Evolutionary conservation across 1,284 basidiomycete genomes (phyloP), one percentile per base, ranked within the genome.

Genomic region (Trametes sp.): DNA sequence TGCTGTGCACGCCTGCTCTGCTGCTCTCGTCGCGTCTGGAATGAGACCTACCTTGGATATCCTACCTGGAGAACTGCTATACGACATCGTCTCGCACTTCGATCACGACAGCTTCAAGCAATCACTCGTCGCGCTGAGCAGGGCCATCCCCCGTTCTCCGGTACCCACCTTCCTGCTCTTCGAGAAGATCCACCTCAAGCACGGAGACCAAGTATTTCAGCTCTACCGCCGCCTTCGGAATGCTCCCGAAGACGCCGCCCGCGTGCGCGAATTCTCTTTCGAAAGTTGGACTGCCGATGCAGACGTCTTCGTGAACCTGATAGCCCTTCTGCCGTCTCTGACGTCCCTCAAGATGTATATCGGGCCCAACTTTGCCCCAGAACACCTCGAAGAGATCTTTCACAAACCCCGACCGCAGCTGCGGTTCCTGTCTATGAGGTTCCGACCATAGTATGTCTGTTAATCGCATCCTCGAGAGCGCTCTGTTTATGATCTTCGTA

Each of bases 341-440:
- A 73, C 73, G 33, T 75, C 74, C 23, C 69, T 92, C 59, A 78
- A 71, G 28, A 69, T 92, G 45, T 85, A 81, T 71, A 78, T 89
- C 60, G 90, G 90, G 2, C 82, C 87, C 0, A 83, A 76, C 48
- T 90, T 90, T 70, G 70, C 82, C 0, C 90, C 90, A 3, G 88
- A 90, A 64, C 87, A 89, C 72, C 67, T 91, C 60, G 82, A 87
- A 65, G 83, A 85, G 45, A 75, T 92, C 35, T 81, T 92, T 60
- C 70, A 74, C 45, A 64, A 75, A 66, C 74, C 84, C 63, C 69
- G 75, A 73, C 62, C 70, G 54, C 35, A 66, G 0, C 63, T 92
- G 64, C 64, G 71, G 35, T 77, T 76, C 63, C 72, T 92, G 11
- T 81, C 82, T 0, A 68, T 92, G 54, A 76, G 86, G 65, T 91